A percentile compares a stretch with the other conserved stretches of the same genome.
Evolutionary conservation across 2,329 filamentous ascomycete species (phyloP).

Genomic region (Microsporum ferrugineum): DNA sequence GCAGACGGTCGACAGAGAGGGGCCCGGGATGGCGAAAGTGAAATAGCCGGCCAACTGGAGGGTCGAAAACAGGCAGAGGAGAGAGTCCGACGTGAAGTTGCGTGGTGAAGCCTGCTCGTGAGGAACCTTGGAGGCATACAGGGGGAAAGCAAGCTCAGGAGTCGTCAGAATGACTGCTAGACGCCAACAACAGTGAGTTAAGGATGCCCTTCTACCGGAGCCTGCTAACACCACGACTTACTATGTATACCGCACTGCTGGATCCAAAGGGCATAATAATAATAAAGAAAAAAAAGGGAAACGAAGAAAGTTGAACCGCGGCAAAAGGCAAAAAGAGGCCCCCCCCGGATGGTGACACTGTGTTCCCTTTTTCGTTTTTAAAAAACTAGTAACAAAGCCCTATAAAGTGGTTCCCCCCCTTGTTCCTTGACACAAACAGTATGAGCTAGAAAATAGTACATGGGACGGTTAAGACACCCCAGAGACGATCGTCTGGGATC

Average conservation of each 20-base stretch:
- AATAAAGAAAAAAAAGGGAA: neutral
- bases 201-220: neutral
- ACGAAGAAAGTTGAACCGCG: neutral
- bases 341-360: neutral
- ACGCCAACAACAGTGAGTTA: neutral
- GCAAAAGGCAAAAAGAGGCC: neutral
- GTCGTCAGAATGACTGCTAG: neutral
- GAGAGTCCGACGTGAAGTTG: slow-evolving; percentile 1
- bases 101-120: slow-evolving; percentile 3
- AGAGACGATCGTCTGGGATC: too few relatives aligned
- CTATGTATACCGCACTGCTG: neutral
- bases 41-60: neutral
- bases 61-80: neutral
- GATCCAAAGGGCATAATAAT: neutral
- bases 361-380: neutral
- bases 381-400: neutral
- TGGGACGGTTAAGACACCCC: too few relatives aligned
- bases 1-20: neutral
- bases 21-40: neutral
- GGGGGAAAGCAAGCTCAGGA: neutral
- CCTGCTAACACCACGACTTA: neutral
- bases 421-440: too few relatives aligned
- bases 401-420: too few relatives aligned
- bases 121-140: slow-evolving; percentile 15
- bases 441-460: too few relatives aligned